These are phyloP conservation scores for Geoglossum cookeanum DNA, from an alignment of 2,329 filamentous ascomycete genomes.

Conservation along the genomic window DNA sequence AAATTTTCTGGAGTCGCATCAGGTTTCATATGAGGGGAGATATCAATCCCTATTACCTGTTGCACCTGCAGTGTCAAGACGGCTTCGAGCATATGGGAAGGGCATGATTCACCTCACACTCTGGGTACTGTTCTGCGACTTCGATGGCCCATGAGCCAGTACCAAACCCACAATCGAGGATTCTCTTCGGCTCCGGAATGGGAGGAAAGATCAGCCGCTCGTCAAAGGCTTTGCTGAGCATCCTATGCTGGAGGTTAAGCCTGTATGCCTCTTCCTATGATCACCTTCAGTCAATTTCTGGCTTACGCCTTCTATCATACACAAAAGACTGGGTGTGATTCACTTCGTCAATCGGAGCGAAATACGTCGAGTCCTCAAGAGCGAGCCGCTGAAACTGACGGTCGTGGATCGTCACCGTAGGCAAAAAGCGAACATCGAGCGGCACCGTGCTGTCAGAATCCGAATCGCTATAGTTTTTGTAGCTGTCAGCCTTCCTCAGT, in stretches of 20 bases:
- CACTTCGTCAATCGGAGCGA: conserved; percentile 55
- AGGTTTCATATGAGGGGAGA: conserved; percentile 49
- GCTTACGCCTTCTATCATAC: neutral
- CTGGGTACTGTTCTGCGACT: conserved; percentile 43
- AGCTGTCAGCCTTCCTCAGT: neutral
- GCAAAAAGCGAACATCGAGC: conserved; percentile 38
- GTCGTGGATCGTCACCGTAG: conserved; percentile 40
- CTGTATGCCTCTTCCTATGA: conserved; percentile 47
- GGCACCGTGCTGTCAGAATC: conserved; percentile 25
- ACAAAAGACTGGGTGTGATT: conserved; percentile 8
- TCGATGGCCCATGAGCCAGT: conserved; percentile 52
- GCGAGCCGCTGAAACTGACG: conserved; percentile 50
- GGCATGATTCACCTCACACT: conserved; percentile 36
- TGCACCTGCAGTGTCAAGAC: neutral
- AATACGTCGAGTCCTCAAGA: conserved; percentile 43
- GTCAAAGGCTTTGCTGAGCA: conserved; percentile 46
- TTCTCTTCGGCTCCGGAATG: conserved; percentile 33
- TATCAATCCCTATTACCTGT: conserved; percentile 52
- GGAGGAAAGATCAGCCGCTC: conserved; percentile 51
- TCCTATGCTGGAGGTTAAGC: conserved; percentile 41
- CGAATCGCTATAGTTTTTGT: conserved; percentile 19
- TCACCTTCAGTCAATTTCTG: neutral
- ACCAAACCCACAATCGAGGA: conserved; percentile 57
- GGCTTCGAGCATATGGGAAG: neutral
- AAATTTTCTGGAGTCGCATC: conserved; percentile 46